Evolutionary conservation across 139 green algal species (phyloP).

Genomic region (Ettlia oleoabundans): DNA sequence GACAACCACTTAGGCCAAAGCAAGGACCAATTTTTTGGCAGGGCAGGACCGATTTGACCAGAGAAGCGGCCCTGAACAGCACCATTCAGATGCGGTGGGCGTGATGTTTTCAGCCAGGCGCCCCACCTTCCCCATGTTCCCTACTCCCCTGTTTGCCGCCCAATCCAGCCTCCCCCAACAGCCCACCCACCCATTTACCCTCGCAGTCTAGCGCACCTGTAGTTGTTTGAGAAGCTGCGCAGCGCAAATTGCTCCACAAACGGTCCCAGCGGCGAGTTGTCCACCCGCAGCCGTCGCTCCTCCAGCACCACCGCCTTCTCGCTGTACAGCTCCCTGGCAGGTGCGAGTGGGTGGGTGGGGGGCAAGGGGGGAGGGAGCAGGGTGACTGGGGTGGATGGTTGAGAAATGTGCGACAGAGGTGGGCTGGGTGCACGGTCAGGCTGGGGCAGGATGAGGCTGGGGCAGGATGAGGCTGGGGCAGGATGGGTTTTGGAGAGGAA

Average conservation of each 20-base stretch:
- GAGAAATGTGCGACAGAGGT: neutral
- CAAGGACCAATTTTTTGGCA: no score
- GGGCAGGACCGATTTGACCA: no score
- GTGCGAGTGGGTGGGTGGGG: neutral
- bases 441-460: no score
- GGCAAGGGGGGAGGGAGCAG: neutral
- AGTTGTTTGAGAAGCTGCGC: conserved; percentile 69
- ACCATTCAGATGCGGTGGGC: no score
- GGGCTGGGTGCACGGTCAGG: no score
- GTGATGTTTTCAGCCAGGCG: no score
- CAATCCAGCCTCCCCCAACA: neutral
- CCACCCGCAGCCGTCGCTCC: conserved; percentile 83
- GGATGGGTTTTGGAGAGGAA: no score
- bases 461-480: no score
- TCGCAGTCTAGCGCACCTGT: conserved; percentile 50
- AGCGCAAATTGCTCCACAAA: conserved; percentile 61
- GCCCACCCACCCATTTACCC: neutral
- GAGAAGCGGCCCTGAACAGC: no score
- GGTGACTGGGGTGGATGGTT: neutral
- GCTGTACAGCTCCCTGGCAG: conserved; percentile 72
- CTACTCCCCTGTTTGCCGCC: neutral
- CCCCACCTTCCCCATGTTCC: neutral
- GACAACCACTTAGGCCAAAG: no score
- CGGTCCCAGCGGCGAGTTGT: conserved; percentile 74
- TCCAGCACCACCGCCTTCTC: conserved; percentile 90